Evolutionary conservation across 1,139 yeast genomes (phyloP).

Genomic region (Taphrina wiesneri): DNA sequence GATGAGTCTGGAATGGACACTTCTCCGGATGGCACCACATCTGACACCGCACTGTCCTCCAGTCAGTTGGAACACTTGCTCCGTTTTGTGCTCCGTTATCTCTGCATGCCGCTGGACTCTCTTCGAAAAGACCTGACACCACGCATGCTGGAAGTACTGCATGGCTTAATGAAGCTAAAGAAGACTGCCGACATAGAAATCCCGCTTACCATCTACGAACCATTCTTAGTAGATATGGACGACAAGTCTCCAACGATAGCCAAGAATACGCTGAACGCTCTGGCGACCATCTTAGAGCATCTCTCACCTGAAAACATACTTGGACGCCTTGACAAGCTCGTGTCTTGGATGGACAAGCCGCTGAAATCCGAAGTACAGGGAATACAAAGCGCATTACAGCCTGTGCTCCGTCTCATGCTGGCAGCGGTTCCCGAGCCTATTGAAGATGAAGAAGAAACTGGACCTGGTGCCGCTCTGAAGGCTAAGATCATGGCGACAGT

Average conservation of each 20-base stretch:
- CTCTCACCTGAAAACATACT: constrained; percentile 72
- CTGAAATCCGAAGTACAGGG: constrained; percentile 63
- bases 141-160: constrained; percentile 72
- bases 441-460: constrained; percentile 51
- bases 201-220: constrained; percentile 80
- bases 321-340: constrained; percentile 64
- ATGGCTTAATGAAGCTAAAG: constrained; percentile 67
- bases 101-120: constrained; percentile 82
- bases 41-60: constrained; percentile 44
- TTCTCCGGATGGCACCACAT: neutral
- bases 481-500: constrained; percentile 65
- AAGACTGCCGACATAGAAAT: constrained; percentile 88
- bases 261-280: constrained; percentile 84
- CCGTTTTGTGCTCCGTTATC: constrained; percentile 77
- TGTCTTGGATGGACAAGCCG: constrained; percentile 75
- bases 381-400: constrained; percentile 53
- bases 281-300: constrained; percentile 81
- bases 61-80: constrained; percentile 88
- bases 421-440: constrained; percentile 55
- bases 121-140: constrained; percentile 84
- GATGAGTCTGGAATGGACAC: constrained; percentile 5
- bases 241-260: constrained; percentile 72
- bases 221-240: constrained; percentile 77
- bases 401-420: constrained; percentile 67
- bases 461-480: constrained; percentile 61